Conservation (phyloP, 345 rosid species). For the Lumnitzera racemosa region DNA sequence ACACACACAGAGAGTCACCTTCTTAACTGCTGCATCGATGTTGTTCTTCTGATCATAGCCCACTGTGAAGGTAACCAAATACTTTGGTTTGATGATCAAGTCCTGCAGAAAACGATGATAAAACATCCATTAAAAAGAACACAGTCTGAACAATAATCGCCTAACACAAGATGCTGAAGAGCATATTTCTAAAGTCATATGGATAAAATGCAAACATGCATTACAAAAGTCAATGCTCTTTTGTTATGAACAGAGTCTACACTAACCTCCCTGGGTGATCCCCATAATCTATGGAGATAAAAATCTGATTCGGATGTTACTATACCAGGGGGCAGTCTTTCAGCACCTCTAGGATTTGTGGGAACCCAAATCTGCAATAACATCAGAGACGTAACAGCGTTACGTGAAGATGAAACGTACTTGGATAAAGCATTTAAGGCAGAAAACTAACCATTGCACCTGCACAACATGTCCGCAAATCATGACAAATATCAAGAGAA, state of each 20-base stretch:
- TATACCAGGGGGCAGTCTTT: constrained; percentile 82
- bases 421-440: too few relatives aligned
- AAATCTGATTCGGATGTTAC: constrained; percentile 69
- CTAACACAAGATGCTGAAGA: too few relatives aligned
- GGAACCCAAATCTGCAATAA: constrained; percentile 80
- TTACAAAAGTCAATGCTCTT: background rate
- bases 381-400: constrained; percentile 10
- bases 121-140: too few relatives aligned
- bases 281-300: constrained; percentile 75
- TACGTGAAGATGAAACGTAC: background rate
- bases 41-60: constrained; percentile 70
- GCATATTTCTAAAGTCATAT: background rate
- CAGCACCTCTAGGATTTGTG: constrained; percentile 89
- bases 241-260: background rate
- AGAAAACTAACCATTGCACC: background rate
- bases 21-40: constrained; percentile 73
- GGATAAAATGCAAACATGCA: background rate
- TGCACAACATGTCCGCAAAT: background rate
- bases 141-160: too few relatives aligned
- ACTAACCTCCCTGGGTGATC: constrained; percentile 71
- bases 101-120: constrained; percentile 51
- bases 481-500: too few relatives aligned
- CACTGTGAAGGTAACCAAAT: constrained; percentile 89
- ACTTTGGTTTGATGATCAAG: constrained; percentile 45
- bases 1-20: constrained; percentile 33